Evolutionary conservation across 2,329 filamentous ascomycete species (phyloP).

Genomic region (Fusarium gaditjirri): DNA sequence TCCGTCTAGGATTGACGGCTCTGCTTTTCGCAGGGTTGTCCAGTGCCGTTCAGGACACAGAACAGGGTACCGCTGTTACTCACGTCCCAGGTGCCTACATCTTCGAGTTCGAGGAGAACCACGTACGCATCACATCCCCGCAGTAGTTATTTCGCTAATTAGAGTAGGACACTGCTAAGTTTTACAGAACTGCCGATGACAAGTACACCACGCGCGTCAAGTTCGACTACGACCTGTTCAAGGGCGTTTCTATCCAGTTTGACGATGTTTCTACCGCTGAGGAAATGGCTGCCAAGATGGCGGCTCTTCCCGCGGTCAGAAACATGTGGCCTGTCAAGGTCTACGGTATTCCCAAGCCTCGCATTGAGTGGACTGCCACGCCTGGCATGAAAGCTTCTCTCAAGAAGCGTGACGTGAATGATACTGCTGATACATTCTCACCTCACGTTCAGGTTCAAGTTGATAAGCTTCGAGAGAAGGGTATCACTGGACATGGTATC

Average conservation of each 20-base stretch:
- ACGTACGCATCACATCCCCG: constrained; percentile 49
- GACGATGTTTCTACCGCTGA: constrained; percentile 57
- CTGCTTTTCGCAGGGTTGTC: constrained; percentile 34
- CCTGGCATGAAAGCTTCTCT: constrained; percentile 24
- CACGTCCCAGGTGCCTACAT: constrained; percentile 59
- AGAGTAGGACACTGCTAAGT: constrained; percentile 51
- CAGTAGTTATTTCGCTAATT: background rate
- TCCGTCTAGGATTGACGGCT: constrained; percentile 23
- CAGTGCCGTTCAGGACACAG: constrained; percentile 5
- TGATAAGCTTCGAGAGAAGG: constrained; percentile 61
- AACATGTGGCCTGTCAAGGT: constrained; percentile 59
- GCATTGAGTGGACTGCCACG: constrained; percentile 44
- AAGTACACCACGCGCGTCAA: constrained; percentile 52
- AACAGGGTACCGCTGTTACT: constrained; percentile 11
- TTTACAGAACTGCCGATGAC: constrained; percentile 11
- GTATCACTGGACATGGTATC: constrained; percentile 61
- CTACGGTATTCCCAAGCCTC: constrained; percentile 58
- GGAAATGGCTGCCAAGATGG: constrained; percentile 55
- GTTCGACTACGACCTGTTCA: constrained; percentile 63
- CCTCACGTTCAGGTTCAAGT: constrained; percentile 67
- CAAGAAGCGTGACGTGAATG: constrained; percentile 16
- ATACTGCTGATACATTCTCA: constrained; percentile 52
- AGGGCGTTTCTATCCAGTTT: constrained; percentile 64
- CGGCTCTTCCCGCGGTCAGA: constrained; percentile 57
- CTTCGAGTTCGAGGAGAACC: constrained; percentile 62